phyloP scores from a whole-genome alignment of 176 grass and related monocot species.

The Lolium rigidum region DNA sequence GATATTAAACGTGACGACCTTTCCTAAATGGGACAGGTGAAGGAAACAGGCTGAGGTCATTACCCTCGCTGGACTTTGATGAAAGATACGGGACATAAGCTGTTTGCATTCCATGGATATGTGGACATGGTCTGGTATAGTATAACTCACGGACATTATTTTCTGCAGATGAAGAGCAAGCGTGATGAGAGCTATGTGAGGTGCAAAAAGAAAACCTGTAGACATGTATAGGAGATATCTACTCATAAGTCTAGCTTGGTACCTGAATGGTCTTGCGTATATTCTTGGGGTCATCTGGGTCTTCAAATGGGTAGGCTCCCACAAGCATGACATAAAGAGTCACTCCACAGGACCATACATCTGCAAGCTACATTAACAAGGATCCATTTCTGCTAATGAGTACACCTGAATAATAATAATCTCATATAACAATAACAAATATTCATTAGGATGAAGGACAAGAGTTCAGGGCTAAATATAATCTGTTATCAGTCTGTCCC shows the following conservation, averaged over 20 bases:
- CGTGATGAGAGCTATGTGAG: slow-evolving; percentile 31
- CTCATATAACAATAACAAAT: slow-evolving; percentile 1
- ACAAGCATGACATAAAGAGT: slow-evolving; percentile 98
- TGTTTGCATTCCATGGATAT: slow-evolving; percentile 75
- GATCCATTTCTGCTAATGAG: slow-evolving; percentile 31
- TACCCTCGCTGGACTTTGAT: slow-evolving; percentile 75
- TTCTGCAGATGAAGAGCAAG: slow-evolving; percentile 48
- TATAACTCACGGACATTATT: slow-evolving; percentile 91
- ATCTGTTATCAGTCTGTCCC: background rate
- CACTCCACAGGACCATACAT: slow-evolving; percentile 98
- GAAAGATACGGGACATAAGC: slow-evolving; percentile 82
- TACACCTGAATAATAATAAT: slow-evolving; percentile 29
- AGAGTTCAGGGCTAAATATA: background rate
- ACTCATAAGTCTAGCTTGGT: background rate
- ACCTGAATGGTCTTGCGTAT: slow-evolving; percentile 96
- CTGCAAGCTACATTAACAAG: slow-evolving; percentile 81
- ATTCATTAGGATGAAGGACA: slow-evolving; percentile 1
- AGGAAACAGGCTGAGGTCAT: background rate
- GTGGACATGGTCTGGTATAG: slow-evolving; percentile 88
- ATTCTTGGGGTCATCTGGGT: slow-evolving; percentile 90
- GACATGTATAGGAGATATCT: background rate
- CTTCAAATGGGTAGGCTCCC: slow-evolving; percentile 96
- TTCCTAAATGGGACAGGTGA: background rate
- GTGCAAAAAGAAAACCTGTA: background rate
- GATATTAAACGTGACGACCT: background rate